phyloP scores from a whole-genome alignment of 2,329 filamentous ascomycete species.

The Hirsutella thompsonii region DNA sequence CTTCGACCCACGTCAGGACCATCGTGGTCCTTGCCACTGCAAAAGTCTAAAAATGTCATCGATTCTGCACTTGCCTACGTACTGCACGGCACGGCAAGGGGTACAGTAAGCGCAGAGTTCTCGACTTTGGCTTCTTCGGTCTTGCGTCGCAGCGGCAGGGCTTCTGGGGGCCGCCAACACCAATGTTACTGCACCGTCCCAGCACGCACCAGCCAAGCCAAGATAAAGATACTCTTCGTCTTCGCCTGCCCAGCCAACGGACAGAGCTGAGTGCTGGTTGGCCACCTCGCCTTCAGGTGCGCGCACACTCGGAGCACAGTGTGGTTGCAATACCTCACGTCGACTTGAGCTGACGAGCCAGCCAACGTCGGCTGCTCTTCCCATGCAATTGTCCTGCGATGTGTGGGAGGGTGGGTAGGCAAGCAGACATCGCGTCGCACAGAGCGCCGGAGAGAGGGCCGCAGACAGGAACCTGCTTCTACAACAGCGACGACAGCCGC shows the following conservation, averaged over 20 bases:
- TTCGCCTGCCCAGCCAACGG: neutral
- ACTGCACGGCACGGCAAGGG: too few species aligned
- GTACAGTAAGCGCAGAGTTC: neutral
- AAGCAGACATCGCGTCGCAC: neutral
- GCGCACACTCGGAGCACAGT: neutral
- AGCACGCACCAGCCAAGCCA: too few species aligned
- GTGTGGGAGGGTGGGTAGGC: neutral
- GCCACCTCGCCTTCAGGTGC: neutral
- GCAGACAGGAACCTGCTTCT: neutral
- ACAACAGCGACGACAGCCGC: neutral
- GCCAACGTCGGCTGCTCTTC: neutral
- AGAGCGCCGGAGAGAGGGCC: neutral
- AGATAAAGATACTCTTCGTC: too few species aligned
- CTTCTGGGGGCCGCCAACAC: neutral
- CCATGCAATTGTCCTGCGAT: neutral
- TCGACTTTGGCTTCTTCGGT: neutral
- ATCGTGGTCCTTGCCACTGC: neutral
- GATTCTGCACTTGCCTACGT: too few species aligned
- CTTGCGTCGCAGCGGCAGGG: neutral
- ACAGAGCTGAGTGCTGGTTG: neutral
- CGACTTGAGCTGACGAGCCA: neutral
- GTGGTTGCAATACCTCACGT: constrained; percentile 1
- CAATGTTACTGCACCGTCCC: neutral
- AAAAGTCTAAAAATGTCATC: constrained; percentile 1
- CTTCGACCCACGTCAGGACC: too few species aligned